These are phyloP conservation scores for Tubosaeta brunneosetosa DNA, from an alignment of 768 basidiomycete species.

Conservation along the genomic window DNA sequence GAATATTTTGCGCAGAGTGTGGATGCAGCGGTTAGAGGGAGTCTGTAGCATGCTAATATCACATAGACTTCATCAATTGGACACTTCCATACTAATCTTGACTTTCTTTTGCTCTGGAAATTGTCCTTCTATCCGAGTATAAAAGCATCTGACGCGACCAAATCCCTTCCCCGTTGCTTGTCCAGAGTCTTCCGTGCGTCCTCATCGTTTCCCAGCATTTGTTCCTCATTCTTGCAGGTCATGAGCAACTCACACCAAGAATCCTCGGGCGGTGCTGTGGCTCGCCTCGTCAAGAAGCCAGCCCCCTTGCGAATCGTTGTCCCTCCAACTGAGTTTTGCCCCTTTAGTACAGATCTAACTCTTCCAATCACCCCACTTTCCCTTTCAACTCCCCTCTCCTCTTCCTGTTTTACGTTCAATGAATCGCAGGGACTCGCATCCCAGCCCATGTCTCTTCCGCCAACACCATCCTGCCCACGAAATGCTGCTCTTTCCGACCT, in stretches of 20 bases:
- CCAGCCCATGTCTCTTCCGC: constrained; percentile 7
- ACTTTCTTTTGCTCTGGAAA: constrained; percentile 9
- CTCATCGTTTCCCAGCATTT: neutral
- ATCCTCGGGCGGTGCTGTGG: constrained; percentile 7
- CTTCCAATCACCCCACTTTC: constrained; percentile 26
- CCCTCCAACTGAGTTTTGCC: constrained; percentile 32
- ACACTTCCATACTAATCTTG: constrained; percentile 22
- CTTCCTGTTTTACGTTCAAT: constrained; percentile 25
- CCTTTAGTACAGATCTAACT: constrained; percentile 30
- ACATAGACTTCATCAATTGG: constrained; percentile 16
- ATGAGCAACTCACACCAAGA: constrained; percentile 20
- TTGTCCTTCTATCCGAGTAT: constrained; percentile 14
- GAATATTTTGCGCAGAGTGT: constrained; percentile 88
- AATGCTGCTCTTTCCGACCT: constrained; percentile 10
- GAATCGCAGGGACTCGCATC: constrained; percentile 10
- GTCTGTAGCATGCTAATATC: constrained; percentile 45
- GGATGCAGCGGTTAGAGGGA: constrained; percentile 75
- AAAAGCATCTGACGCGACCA: constrained; percentile 10
- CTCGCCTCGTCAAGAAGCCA: constrained; percentile 14
- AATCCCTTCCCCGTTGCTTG: constrained; percentile 23
- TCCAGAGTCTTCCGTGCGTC: constrained; percentile 20
- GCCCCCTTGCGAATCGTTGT: constrained; percentile 28
- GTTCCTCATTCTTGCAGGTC: constrained; percentile 4
- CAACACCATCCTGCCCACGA: constrained; percentile 6
- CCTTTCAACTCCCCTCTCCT: constrained; percentile 23